phyloP scores from a whole-genome alignment of 148 eudicot species.

The Euryodendron excelsum region DNA sequence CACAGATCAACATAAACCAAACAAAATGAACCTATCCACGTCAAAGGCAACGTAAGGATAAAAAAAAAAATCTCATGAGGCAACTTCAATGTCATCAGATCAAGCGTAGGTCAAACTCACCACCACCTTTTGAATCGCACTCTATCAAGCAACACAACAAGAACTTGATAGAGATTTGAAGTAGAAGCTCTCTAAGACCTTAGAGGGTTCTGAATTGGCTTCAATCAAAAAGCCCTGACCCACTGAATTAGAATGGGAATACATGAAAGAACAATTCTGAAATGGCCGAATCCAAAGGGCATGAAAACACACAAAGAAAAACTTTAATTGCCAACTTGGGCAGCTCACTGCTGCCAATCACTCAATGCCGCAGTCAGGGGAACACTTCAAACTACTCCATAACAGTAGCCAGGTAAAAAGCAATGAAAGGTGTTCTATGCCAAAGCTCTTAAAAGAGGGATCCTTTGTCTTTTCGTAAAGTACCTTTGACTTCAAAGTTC shows the following conservation, averaged over 20 bases:
- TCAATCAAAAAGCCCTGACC: neutral
- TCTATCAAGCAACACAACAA: too few relatives aligned
- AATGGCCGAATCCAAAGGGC: neutral
- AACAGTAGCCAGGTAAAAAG: too few relatives aligned
- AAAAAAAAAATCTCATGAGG: too few relatives aligned
- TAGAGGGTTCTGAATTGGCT: neutral
- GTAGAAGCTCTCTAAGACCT: neutral
- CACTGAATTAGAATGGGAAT: neutral
- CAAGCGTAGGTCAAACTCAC: neutral
- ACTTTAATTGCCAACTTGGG: too few relatives aligned
- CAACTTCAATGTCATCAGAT: neutral
- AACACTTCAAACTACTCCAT: too few relatives aligned
- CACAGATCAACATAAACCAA: neutral
- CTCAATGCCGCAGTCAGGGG: too few relatives aligned
- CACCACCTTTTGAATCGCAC: neutral
- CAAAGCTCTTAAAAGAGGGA: neutral
- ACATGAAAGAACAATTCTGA: neutral
- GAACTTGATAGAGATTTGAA: neutral
- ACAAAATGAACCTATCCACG: neutral
- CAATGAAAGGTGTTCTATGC: neutral
- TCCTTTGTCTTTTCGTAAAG: neutral
- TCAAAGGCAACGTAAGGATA: neutral
- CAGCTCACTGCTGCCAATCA: too few relatives aligned
- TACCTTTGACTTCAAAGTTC: neutral
- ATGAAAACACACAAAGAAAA: neutral